These are phyloP conservation scores for Orychophragmus violaceus DNA, from an alignment of 345 rosid genomes.

Conservation along the genomic window DNA sequence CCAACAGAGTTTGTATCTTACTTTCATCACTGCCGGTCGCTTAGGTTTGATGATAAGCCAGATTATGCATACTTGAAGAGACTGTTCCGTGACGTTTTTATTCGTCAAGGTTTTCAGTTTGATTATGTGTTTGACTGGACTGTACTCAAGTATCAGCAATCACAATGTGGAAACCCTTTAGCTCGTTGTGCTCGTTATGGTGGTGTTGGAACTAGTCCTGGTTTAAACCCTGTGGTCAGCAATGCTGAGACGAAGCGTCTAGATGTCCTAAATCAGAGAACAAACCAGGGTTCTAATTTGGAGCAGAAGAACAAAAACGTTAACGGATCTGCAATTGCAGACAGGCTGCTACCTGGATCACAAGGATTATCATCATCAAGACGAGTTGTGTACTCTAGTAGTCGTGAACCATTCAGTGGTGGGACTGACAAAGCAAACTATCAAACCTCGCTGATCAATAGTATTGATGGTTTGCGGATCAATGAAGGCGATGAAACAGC, in stretches of 20 bases:
- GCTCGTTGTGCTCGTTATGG: constrained; percentile 23
- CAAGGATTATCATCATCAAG: background rate
- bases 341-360: too few species aligned
- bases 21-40: constrained; percentile 85
- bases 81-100: constrained; percentile 85
- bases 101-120: constrained; percentile 90
- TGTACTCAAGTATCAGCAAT: constrained; percentile 72
- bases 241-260: too few species aligned
- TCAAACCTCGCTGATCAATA: constrained; percentile 15
- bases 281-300: too few species aligned
- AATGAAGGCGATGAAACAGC: constrained; percentile 12
- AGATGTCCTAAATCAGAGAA: too few species aligned
- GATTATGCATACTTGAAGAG: constrained; percentile 92
- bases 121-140: constrained; percentile 98
- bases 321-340: too few species aligned
- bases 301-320: too few species aligned
- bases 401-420: constrained; percentile 45
- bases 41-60: constrained; percentile 90
- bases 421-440: constrained; percentile 38
- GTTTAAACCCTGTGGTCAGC: too few species aligned
- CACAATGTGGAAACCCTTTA: constrained; percentile 66
- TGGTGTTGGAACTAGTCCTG: too few species aligned
- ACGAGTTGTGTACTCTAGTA: constrained; percentile 29
- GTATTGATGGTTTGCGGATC: constrained; percentile 42
- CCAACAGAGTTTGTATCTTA: constrained; percentile 92